A percentile compares a stretch with the other conserved stretches of the same genome.
Conservation (phyloP, 2,329 filamentous ascomycete genomes). For the Neurospora sp. region DNA sequence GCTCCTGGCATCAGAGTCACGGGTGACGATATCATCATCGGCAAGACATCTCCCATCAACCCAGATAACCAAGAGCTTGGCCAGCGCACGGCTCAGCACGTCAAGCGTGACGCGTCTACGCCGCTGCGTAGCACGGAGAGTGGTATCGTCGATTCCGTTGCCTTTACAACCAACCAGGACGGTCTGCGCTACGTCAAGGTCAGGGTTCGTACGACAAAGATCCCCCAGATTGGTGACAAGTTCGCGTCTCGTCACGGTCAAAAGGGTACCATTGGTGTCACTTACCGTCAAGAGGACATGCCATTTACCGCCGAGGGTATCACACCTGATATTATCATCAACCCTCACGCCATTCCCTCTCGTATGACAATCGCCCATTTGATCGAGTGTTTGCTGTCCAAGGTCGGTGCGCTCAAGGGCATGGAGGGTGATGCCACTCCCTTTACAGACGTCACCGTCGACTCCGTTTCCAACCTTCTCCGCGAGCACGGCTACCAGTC, state of each 20-base stretch:
- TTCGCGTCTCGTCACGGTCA: conserved; percentile 98
- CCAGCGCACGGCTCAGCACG: conserved; percentile 79
- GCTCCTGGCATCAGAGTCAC: conserved; percentile 89
- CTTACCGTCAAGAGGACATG: conserved; percentile 97
- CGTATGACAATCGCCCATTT: conserved; percentile 99
- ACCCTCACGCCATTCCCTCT: conserved; percentile 97
- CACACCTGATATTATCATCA: conserved; percentile 94
- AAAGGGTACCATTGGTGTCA: conserved; percentile 98
- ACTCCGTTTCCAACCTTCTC: conserved; percentile 78
- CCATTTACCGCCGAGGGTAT: conserved; percentile 90
- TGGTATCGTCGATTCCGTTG: conserved; percentile 88
- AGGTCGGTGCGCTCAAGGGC: conserved; percentile 86
- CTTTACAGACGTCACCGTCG: conserved; percentile 95
- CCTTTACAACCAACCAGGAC: conserved; percentile 90
- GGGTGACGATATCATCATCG: conserved; percentile 97
- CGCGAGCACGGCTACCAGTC: conserved; percentile 90
- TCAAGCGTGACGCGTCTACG: conserved; percentile 92
- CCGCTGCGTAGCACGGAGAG: conserved; percentile 91
- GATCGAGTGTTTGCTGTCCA: conserved; percentile 96
- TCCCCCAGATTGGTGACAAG: conserved; percentile 98
- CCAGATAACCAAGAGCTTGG: conserved; percentile 89
- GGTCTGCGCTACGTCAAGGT: conserved; percentile 96
- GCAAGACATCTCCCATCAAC: conserved; percentile 92
- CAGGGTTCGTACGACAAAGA: conserved; percentile 91
- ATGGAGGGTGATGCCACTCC: conserved; percentile 96